Evolutionary conservation across 2,329 filamentous ascomycete genomes (phyloP), one percentile per base, ranked within the genome.

Genomic region (Fusarium sp.): DNA sequence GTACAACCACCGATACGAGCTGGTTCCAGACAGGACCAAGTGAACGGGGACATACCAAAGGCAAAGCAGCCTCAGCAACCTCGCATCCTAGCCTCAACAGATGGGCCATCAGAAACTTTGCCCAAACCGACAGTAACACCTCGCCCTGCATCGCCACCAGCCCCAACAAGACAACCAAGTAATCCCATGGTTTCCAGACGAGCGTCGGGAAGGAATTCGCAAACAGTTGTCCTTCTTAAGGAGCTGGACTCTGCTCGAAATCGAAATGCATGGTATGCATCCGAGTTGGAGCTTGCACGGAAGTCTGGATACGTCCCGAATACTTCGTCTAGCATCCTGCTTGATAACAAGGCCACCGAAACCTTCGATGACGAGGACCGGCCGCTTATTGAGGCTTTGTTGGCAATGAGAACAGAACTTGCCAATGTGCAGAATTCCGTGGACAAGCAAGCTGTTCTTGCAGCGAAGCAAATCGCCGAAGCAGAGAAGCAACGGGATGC

Each of bases 201-300:
- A 77, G 82, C 90, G 62, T 85, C 91, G 61, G 81, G 86, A 68
- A 77, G 86, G 76, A 86, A 89, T 74, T 84, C 87, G 9, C 88
- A 91, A 70, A 90, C 91, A 2, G 91, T 92, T 66, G 89, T 92
- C 1, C 79, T 97, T 14, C 84, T 93, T 15, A 95, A 96, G 76
- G 96, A 99, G 76, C 84, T 99, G 3, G 95, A 99, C 76, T 85
- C 89, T 10, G 87, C 90, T 5, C 92, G 93, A 73, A 96, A 91
- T 75, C 88, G 92, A 51, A 98, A 97, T 79, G 95, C 95, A 1
- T 99, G 96, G 96, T 97, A 97, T 78, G 93, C 94, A 9, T 97
- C 95, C 0, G 96, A 99, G 79, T 84, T 99, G 45, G 93, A 97
- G 59, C 83, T 99, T 67, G 96, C 96, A 8, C 89, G 92, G 49